Conservation (phyloP, 441 rosid genomes). For the Viola pubescens region DNA sequence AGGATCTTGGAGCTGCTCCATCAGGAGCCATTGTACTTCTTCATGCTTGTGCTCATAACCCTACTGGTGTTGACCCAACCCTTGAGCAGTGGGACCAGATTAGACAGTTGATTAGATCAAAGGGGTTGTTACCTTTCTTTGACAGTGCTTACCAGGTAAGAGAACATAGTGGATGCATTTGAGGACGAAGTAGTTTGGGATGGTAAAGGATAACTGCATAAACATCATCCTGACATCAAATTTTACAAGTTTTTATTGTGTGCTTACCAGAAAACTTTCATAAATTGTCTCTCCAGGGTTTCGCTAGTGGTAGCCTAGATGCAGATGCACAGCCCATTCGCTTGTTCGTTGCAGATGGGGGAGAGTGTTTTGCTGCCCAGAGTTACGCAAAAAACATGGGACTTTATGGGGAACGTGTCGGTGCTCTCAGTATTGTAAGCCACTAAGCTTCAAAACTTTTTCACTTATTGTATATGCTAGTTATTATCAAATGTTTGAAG, state of each 20-base stretch:
- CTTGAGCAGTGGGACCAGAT: slow-evolving; percentile 76
- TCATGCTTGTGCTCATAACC: slow-evolving; percentile 97
- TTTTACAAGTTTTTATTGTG: slow-evolving; percentile 9
- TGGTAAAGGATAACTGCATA: not conserved
- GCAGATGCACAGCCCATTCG: slow-evolving; percentile 74
- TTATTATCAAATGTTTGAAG: slow-evolving; percentile 3
- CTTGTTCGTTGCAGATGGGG: slow-evolving; percentile 89
- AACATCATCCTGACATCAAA: not conserved
- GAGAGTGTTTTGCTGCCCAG: slow-evolving; percentile 82
- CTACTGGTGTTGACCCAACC: slow-evolving; percentile 94
- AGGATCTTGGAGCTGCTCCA: slow-evolving; percentile 84
- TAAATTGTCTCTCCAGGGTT: slow-evolving; percentile 41
- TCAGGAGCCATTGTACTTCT: slow-evolving; percentile 82
- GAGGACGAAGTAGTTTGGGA: not conserved
- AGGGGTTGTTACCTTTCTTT: slow-evolving; percentile 68
- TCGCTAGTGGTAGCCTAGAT: slow-evolving; percentile 86
- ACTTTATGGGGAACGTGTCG: slow-evolving; percentile 90
- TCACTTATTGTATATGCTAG: not conserved
- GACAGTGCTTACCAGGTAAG: slow-evolving; percentile 94
- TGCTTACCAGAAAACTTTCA: slow-evolving; percentile 11
- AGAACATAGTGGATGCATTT: not conserved
- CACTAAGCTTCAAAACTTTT: slow-evolving; percentile 13
- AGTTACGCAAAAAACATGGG: slow-evolving; percentile 97
- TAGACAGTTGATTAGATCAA: slow-evolving; percentile 63
- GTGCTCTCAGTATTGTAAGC: slow-evolving; percentile 90